Evolutionary conservation across 2,329 filamentous ascomycete genomes (phyloP).

Genomic region (Colletotrichum liaoningense): DNA sequence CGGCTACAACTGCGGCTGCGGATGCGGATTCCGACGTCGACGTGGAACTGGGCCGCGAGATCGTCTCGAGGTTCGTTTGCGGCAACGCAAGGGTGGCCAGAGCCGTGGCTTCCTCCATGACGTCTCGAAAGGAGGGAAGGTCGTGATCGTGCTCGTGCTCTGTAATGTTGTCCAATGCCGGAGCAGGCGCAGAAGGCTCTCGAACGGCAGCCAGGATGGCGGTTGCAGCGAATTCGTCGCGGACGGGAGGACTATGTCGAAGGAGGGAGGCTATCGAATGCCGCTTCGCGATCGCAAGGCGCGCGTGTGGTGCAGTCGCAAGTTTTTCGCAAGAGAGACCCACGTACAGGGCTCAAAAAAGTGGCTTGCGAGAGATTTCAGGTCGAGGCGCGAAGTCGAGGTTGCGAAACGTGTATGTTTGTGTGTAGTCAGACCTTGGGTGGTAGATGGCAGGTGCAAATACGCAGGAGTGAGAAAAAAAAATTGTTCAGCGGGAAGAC

Average conservation of each 20-base stretch:
- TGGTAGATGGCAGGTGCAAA: not conserved
- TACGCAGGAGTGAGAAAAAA: conserved; percentile 8
- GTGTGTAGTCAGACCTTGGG: conserved; percentile 2
- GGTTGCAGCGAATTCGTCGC: conserved; percentile 8
- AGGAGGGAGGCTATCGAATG: not conserved
- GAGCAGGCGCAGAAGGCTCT: conserved; percentile 18
- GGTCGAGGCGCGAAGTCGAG: conserved; percentile 6
- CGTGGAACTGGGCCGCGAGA: conserved; percentile 62
- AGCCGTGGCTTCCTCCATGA: conserved; percentile 58
- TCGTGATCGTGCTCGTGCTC: not conserved
- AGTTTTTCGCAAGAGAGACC: not conserved
- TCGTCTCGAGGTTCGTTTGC: conserved; percentile 50
- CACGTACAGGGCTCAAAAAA: conserved; percentile 2
- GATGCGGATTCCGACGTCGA: conserved; percentile 47
- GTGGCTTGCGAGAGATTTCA: not conserved
- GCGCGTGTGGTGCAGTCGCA: not conserved
- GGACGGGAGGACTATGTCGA: not conserved
- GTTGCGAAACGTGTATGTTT: not conserved
- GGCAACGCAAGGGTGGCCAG: conserved; percentile 35
- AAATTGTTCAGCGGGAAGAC: conserved; percentile 26
- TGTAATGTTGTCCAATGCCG: conserved; percentile 15
- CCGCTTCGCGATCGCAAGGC: not conserved
- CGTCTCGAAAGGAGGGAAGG: conserved; percentile 30
- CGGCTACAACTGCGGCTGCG: conserved; percentile 48
- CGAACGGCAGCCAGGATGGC: conserved; percentile 19